Percentiles rank a stretch among this genome's conserved stretches.
Conservation (phyloP, 1,139 yeast species). For the Yamadazyma sp. region DNA sequence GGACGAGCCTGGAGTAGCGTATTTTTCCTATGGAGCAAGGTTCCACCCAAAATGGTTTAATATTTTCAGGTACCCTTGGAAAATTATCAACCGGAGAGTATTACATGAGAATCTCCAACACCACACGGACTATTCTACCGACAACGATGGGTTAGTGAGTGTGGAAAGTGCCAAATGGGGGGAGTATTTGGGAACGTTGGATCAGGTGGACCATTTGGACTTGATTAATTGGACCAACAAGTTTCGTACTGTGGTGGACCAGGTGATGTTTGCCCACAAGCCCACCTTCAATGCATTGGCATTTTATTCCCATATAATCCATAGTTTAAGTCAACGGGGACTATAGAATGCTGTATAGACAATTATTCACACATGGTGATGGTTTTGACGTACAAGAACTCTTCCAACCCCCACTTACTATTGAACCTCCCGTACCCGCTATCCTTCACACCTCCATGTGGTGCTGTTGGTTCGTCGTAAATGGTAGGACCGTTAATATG, state of each 20-base stretch:
- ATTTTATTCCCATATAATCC: constrained; percentile 72
- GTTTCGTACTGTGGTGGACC: constrained; percentile 37
- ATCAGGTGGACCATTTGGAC: constrained; percentile 81
- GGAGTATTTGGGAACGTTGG: constrained; percentile 70
- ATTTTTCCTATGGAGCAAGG: constrained; percentile 82
- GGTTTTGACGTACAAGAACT: constrained; percentile 39
- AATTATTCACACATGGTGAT: constrained; percentile 25
- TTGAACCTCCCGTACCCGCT: constrained; percentile 57
- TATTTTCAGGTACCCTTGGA: constrained; percentile 64
- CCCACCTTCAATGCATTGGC: constrained; percentile 69
- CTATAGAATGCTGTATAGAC: too few relatives aligned
- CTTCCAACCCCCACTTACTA: constrained; percentile 50
- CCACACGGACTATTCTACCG: constrained; percentile 18
- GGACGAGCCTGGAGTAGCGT: constrained; percentile 63
- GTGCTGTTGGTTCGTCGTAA: constrained; percentile 49
- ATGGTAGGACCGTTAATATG: constrained; percentile 52
- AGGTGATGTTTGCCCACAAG: constrained; percentile 30
- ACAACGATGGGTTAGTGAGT: constrained; percentile 85
- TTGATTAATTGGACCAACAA: constrained; percentile 78
- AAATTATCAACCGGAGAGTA: constrained; percentile 43
- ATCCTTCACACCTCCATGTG: constrained; percentile 56
- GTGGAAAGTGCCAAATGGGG: constrained; percentile 85
- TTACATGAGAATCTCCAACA: constrained; percentile 8
- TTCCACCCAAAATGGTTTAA: constrained; percentile 64
- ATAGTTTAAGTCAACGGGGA: constrained; percentile 65